Conservation (phyloP, 1,139 yeast genomes). For the Blastobotrys buckinghamii region DNA sequence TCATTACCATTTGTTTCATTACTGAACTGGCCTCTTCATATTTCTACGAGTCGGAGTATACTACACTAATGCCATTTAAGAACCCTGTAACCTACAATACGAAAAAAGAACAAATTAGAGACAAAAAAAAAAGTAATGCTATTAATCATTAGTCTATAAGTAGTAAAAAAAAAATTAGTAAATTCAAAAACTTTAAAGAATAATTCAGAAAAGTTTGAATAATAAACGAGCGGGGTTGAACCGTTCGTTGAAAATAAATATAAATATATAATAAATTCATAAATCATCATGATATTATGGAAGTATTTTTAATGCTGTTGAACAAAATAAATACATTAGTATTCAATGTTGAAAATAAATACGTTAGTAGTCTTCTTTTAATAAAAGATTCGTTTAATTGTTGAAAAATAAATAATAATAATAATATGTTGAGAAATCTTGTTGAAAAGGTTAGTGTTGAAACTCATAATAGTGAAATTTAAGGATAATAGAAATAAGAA, state of each 20-base stretch:
- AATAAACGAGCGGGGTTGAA: conserved; percentile 2
- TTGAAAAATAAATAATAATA: background rate
- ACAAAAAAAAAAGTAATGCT: background rate
- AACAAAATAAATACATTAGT: background rate
- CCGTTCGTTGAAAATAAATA: background rate
- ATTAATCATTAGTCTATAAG: background rate
- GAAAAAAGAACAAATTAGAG: background rate
- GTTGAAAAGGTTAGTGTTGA: background rate
- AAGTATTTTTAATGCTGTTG: background rate
- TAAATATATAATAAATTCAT: background rate
- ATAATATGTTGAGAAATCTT: background rate
- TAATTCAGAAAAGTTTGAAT: background rate
- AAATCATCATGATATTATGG: background rate
- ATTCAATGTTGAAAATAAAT: conserved; percentile 1
- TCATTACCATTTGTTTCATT: too few relatives aligned
- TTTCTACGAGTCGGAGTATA: too few relatives aligned
- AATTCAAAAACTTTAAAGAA: background rate
- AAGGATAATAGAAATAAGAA: too few relatives aligned
- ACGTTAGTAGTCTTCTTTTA: too few relatives aligned
- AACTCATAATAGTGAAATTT: too few relatives aligned
- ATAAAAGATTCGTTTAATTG: too few relatives aligned
- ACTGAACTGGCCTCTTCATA: too few relatives aligned
- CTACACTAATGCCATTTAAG: too few relatives aligned
- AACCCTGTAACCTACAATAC: too few relatives aligned
- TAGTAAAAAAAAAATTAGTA: too few relatives aligned